Evolutionary conservation across 495 filamentous ascomycete species (phyloP).

Genomic region (Evansstolkia leycettana): DNA sequence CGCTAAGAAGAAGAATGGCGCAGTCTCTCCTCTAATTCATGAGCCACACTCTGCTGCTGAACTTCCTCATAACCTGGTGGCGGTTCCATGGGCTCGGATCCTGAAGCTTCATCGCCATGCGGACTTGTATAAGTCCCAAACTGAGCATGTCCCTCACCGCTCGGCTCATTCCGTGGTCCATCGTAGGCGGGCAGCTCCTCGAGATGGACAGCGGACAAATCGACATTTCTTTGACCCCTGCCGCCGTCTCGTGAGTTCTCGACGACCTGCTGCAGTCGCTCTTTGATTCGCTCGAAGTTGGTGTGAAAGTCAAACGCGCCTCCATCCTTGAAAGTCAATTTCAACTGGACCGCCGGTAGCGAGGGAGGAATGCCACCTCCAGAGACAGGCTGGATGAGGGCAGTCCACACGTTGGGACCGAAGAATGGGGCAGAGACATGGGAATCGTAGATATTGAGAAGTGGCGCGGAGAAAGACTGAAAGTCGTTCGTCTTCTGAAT

Average conservation of each 20-base stretch:
- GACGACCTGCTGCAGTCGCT: constrained; percentile 65
- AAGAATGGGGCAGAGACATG: constrained; percentile 88
- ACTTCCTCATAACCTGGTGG: constrained; percentile 91
- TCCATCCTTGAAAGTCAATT: constrained; percentile 86
- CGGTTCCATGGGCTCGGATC: constrained; percentile 53
- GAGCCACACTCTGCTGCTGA: constrained; percentile 63
- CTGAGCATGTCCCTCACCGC: constrained; percentile 1
- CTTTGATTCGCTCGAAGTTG: constrained; percentile 74
- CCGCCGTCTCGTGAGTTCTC: constrained; percentile 48
- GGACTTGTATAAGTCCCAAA: constrained; percentile 5
- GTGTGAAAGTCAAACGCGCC: constrained; percentile 86
- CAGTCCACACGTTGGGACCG: constrained; percentile 88
- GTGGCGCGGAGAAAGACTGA: constrained; percentile 80
- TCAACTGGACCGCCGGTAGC: constrained; percentile 59
- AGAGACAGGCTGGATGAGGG: constrained; percentile 62
- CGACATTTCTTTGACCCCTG: constrained; percentile 35
- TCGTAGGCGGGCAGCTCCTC: constrained; percentile 81
- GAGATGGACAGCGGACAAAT: constrained; percentile 50
- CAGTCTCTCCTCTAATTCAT: constrained; percentile 40
- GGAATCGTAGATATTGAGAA: constrained; percentile 76
- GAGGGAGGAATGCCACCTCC: constrained; percentile 78
- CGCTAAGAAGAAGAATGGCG: constrained; percentile 13
- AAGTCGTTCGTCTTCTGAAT: constrained; percentile 51
- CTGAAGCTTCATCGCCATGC: constrained; percentile 4
- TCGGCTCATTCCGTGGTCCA: constrained; percentile 13